These are phyloP conservation scores for Carex littledalei DNA, from an alignment of 176 grass and related monocot species.

Conservation along the genomic window DNA sequence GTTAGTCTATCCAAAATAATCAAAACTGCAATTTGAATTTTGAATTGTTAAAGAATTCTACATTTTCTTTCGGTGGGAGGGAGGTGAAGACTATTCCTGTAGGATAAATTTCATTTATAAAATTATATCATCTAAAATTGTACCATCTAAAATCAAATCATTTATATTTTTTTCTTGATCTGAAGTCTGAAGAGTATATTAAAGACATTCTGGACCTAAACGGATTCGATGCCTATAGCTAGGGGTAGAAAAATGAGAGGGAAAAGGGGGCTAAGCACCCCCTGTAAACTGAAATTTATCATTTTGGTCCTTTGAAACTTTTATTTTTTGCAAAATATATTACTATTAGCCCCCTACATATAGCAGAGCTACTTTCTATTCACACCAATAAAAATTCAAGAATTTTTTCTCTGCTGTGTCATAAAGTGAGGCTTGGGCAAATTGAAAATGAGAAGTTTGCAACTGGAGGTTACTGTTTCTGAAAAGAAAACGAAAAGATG, in stretches of 20 bases:
- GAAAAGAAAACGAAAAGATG: background rate
- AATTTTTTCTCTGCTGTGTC: background rate
- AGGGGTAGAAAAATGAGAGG: too few species aligned
- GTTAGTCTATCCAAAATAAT: background rate
- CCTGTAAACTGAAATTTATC: too few species aligned
- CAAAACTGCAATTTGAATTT: background rate
- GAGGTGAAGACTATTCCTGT: background rate
- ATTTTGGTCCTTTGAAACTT: too few species aligned
- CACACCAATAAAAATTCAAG: background rate
- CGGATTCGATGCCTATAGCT: background rate
- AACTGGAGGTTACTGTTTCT: background rate
- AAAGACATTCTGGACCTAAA: background rate
- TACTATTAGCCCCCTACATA: background rate
- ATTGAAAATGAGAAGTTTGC: background rate
- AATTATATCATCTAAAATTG: background rate
- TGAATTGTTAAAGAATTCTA: background rate
- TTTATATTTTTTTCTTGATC: background rate
- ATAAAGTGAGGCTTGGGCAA: background rate
- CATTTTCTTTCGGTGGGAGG: background rate
- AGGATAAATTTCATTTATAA: background rate
- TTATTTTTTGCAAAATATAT: too few species aligned
- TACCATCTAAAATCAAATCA: background rate
- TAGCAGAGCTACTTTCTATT: background rate
- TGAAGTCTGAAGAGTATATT: background rate
- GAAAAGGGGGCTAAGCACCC: too few species aligned